A percentile compares a stretch with the other conserved stretches of the same genome.
These are phyloP conservation scores for Leccinum variicolor DNA, from an alignment of 768 basidiomycete species.

Conservation along the genomic window DNA sequence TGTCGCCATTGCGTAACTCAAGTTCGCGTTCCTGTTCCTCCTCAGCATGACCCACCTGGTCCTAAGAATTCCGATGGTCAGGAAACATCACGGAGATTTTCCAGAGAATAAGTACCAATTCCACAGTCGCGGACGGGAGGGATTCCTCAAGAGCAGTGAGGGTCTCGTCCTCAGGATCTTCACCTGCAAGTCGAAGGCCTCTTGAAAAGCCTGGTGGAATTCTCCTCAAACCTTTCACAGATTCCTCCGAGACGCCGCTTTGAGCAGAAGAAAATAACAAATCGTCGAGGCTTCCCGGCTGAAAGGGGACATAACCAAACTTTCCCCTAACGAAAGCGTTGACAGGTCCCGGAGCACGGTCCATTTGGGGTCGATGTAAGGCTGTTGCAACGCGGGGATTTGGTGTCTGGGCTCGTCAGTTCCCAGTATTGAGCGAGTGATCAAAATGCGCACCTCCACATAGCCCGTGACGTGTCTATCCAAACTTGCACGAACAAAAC, in stretches of 20 bases:
- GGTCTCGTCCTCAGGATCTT: conserved; percentile 46
- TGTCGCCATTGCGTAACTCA: conserved; percentile 13
- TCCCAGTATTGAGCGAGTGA: conserved; percentile 1
- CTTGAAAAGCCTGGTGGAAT: conserved; percentile 82
- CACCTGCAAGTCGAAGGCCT: conserved; percentile 70
- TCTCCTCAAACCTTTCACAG: conserved; percentile 47
- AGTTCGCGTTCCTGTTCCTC: conserved; percentile 24
- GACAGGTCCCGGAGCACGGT: conserved; percentile 76
- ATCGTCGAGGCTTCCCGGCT: conserved; percentile 89
- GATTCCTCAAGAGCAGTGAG: conserved; percentile 32
- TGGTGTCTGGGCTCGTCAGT: conserved; percentile 41
- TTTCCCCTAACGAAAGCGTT: conserved; percentile 91
- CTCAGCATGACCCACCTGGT: conserved; percentile 13
- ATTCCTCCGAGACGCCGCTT: conserved; percentile 37
- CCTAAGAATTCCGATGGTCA: conserved; percentile 27
- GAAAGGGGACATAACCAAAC: conserved; percentile 89
- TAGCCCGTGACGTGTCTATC: conserved; percentile 80
- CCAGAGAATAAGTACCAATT: conserved; percentile 13
- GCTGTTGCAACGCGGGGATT: conserved; percentile 60
- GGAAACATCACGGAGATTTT: conserved; percentile 10
- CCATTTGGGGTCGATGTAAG: conserved; percentile 82
- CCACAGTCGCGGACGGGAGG: conserved; percentile 3
- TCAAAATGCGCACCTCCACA: conserved; percentile 56
- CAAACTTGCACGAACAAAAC: conserved; percentile 76
- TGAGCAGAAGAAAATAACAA: conserved; percentile 34